Percentiles rank a stretch among this genome's conserved stretches.
These are phyloP conservation scores for Onygenales sp. DNA, from an alignment of 2,329 filamentous ascomycete genomes.

Conservation along the genomic window DNA sequence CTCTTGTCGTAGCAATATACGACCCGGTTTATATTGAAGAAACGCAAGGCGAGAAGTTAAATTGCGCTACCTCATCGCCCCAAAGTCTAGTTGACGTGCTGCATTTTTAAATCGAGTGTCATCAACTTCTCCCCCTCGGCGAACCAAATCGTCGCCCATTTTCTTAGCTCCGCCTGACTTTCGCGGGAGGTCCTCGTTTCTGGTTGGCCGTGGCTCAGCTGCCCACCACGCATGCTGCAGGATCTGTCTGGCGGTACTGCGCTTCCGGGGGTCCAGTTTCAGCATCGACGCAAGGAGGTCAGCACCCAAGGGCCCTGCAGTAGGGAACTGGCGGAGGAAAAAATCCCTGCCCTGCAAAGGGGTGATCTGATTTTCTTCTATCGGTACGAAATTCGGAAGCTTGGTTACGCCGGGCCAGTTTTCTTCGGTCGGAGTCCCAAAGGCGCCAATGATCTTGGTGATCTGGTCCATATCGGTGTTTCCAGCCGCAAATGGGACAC, in stretches of 20 bases:
- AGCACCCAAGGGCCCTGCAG: constrained; percentile 71
- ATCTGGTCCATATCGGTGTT: constrained; percentile 82
- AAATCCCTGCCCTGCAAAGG: constrained; percentile 56
- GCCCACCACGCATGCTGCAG: constrained; percentile 82
- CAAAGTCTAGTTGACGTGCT: constrained; percentile 74
- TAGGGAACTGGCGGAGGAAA: constrained; percentile 68
- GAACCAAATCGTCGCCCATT: constrained; percentile 73
- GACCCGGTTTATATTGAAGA: too few species aligned
- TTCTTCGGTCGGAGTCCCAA: constrained; percentile 86
- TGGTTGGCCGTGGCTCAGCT: constrained; percentile 70
- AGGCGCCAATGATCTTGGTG: constrained; percentile 67
- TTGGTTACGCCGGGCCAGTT: constrained; percentile 89
- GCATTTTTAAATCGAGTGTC: constrained; percentile 60
- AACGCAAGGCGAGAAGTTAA: too few species aligned
- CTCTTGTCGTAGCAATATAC: too few species aligned
- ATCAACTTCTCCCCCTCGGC: constrained; percentile 62
- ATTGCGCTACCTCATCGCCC: constrained; percentile 22
- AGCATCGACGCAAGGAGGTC: constrained; percentile 83
- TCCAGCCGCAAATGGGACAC: constrained; percentile 73
- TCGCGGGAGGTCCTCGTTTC: constrained; percentile 68
- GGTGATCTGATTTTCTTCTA: constrained; percentile 47
- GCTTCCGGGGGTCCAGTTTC: constrained; percentile 73
- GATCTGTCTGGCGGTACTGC: constrained; percentile 67
- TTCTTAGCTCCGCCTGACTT: constrained; percentile 65
- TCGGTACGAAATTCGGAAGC: constrained; percentile 69